These are phyloP conservation scores for Mortierella sp. DNA, from an alignment of 371 early-diverging fungal genomes.

Conservation along the genomic window DNA sequence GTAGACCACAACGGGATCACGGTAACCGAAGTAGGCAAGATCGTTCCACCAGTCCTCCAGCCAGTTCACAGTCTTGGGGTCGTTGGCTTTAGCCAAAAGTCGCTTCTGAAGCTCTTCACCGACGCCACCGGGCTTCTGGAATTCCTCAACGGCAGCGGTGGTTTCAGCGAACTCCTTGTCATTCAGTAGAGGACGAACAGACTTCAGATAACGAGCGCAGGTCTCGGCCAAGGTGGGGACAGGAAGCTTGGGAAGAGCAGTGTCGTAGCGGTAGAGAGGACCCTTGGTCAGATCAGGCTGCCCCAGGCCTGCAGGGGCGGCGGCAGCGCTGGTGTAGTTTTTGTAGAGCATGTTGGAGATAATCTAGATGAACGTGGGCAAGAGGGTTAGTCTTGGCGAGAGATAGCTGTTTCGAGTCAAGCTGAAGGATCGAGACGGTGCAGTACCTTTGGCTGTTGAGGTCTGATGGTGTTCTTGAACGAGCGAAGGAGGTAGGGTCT, in stretches of 20 bases:
- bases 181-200: conserved; percentile 80
- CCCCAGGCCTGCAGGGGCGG: conserved; percentile 32
- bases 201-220: conserved; percentile 77
- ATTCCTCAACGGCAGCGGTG: conserved; percentile 78
- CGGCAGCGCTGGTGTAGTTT: conserved; percentile 52
- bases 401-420: not conserved
- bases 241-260: conserved; percentile 83
- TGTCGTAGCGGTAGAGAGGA: conserved; percentile 75
- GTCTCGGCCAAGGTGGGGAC: conserved; percentile 90
- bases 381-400: not conserved
- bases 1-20: conserved; percentile 93
- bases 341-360: conserved; percentile 54
- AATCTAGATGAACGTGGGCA: conserved; percentile 22
- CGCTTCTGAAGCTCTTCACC: conserved; percentile 89
- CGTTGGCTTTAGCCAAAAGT: conserved; percentile 73
- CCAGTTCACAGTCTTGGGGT: conserved; percentile 83
- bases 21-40: conserved; percentile 91
- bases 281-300: conserved; percentile 59
- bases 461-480: conserved; percentile 49
- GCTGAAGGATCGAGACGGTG: not conserved
- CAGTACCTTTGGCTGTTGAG: conserved; percentile 53
- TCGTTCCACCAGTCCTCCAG: conserved; percentile 97
- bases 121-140: conserved; percentile 81
- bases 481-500: conserved; percentile 50
- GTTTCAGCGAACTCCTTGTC: conserved; percentile 80